Base-by-base conservation (phyloP, 768 basidiomycete species). In the Leccinum disarticulatum region DNA sequence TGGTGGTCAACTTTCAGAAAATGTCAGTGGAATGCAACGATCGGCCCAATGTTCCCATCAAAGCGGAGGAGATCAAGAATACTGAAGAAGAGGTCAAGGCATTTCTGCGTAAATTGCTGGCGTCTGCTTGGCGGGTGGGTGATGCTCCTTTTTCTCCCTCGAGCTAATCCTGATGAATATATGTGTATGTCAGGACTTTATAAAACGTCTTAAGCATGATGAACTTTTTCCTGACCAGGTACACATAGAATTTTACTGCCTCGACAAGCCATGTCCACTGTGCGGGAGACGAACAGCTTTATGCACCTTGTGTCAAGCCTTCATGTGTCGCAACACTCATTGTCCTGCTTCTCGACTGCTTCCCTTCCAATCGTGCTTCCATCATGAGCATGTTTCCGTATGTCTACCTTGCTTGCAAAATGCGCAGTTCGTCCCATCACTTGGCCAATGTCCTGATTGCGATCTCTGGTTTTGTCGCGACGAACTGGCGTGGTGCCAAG, bases 401-500 rank as follows among this genome's bases (percentile, higher is more conserved):
- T 69, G 66, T 50, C 50, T 57, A 5, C 22, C 55, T 1, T 67
- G 68, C 31, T 10, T 65, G 27, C 51, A 62, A n/a, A 52, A 5
- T n/a, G 50, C 52, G 4, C 36, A 35, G 19, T 17, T 13, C 3
- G 28, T 56, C 1, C 66, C 63, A 10, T 11, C 35, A 17, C 61
- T 69, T 0, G 64, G 61, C 25, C 51, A 68, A 57, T 70, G 69
- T 38, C 68, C 69, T 17, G 17, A 53, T 13, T 70, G 66, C 54
- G 6, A 59, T 27, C 55, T 59, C 51, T 70, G 68, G 69, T 66
- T 61, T 52, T 70, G 69, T 51, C 15, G 41, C 11, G 41, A n/a
- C n/a, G 69, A 70, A 9, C 19, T 69, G 57, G 61, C 51, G 2
- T 70, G 68, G 68, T 68, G 68, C 51, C 52, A 54, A 2, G 68